phyloP scores from a whole-genome alignment of 495 filamentous ascomycete genomes.

The Durotheca rogersii region DNA sequence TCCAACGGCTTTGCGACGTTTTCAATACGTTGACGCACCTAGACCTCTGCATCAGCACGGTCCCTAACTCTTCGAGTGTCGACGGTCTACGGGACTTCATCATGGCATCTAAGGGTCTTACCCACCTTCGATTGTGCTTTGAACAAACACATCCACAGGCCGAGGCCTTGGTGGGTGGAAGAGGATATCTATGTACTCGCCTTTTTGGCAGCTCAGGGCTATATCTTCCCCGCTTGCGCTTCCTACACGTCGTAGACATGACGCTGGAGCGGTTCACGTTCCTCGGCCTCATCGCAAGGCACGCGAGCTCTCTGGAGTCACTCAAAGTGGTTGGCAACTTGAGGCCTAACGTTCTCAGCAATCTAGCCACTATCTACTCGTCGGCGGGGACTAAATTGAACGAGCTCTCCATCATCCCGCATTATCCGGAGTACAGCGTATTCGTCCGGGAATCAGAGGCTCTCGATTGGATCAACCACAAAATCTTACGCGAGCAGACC shows the following conservation, averaged over 20 bases:
- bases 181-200: neutral
- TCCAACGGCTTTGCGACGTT: neutral
- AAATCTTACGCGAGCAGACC: neutral
- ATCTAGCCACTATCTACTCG: neutral
- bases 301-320: neutral
- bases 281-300: neutral
- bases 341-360: neutral
- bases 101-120: constrained; percentile 1
- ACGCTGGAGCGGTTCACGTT: neutral
- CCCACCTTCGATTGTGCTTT: constrained; percentile 3
- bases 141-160: neutral
- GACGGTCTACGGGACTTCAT: constrained; percentile 1
- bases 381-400: neutral
- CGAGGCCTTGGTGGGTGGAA: neutral
- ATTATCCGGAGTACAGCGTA: neutral
- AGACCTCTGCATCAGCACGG: constrained; percentile 4
- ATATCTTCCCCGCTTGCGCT: neutral
- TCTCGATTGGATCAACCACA: neutral
- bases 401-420: neutral
- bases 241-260: neutral
- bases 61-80: too few species aligned
- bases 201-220: neutral
- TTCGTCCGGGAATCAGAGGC: neutral
- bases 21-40: constrained; percentile 3
- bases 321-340: neutral